Evolutionary conservation across 176 grass and related monocot genomes (phyloP).

Genomic region (Zea mays): DNA sequence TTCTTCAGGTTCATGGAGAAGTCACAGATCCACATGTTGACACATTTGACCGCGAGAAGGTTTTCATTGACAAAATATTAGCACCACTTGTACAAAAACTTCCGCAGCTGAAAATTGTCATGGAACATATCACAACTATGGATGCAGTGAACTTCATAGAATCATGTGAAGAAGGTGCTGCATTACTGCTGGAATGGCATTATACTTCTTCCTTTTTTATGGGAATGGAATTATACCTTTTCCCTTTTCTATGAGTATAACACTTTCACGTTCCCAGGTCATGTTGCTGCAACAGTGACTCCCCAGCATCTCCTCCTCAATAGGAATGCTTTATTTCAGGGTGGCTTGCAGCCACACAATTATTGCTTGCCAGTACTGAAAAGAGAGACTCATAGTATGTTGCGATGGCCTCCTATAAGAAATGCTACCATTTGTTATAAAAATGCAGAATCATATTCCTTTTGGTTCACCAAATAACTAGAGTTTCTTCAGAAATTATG

Average conservation of each 20-base stretch:
- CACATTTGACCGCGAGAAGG: constrained; percentile 88
- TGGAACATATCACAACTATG: constrained; percentile 85
- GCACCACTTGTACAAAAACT: constrained; percentile 66
- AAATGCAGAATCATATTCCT: constrained; percentile 11
- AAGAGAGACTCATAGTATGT: constrained; percentile 93
- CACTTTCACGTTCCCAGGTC: constrained; percentile 46
- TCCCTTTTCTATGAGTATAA: constrained; percentile 7
- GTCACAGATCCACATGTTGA: constrained; percentile 88
- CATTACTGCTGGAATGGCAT: not conserved
- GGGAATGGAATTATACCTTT: constrained; percentile 25
- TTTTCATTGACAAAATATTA: constrained; percentile 87
- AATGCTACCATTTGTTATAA: constrained; percentile 9
- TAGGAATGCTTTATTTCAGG: constrained; percentile 92
- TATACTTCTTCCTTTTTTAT: constrained; percentile 1
- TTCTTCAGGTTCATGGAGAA: constrained; percentile 87
- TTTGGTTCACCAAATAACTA: constrained; percentile 15
- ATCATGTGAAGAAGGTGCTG: constrained; percentile 72
- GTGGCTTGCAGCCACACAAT: constrained; percentile 90
- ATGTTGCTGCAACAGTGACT: constrained; percentile 90
- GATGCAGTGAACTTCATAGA: constrained; percentile 88
- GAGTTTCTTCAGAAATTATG: not conserved
- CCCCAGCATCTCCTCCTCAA: constrained; percentile 92
- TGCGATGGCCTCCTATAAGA: constrained; percentile 8
- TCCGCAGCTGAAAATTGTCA: constrained; percentile 72
- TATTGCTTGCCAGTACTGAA: constrained; percentile 92